Evolutionary conservation across 2,329 filamentous ascomycete genomes (phyloP), one percentile per base, ranked within the genome.

Genomic region (Albifimbria verrucaria): DNA sequence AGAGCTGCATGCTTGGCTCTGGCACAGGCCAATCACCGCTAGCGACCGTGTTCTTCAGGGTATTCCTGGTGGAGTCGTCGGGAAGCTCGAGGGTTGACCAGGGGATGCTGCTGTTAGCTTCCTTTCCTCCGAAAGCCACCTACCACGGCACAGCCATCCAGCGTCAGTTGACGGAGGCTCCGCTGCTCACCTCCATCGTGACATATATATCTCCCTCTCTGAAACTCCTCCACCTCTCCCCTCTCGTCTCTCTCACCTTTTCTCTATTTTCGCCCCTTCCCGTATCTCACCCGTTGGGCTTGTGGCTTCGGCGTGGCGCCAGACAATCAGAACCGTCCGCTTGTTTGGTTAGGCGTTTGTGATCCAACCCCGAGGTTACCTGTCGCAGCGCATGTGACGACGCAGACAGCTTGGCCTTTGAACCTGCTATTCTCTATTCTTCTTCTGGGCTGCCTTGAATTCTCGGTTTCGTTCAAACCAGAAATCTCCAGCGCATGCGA

Each of bases 91-190:
- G 26, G 26, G n/a, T n/a, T 32, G 26, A 32, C 26, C 26, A 32
- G 26, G 26, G 26, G 9, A 32, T 32, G 15, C 26, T n/a, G n/a
- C n/a, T n/a, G 15, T 32, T 32, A 32, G 26, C 26, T 32, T 32
- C 26, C 26, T 32, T 32, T 32, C 26, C 26, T 32, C 26, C 18
- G 42, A 9, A 45, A 45, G 18, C 18, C 18, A 21, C 18, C 3
- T 21, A 15, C 42, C 42, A 45, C 12, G 24, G 12, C 18, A n/a
- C 21, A n/a, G 23, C 18, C 36, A 25, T 48, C 43, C 52, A 50
- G 46, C 43, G 49, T 52, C 50, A 44, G 36, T 48, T 44, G 52
- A 52, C 55, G 52, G 55, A 56, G 55, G 15, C 26, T 32, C 26
- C 9, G 26, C 26, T 32, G 26, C 15, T 32, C 26, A 7, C 26